Evolutionary conservation across 2,329 filamentous ascomycete species (phyloP).

Genomic region (Alternaria solani): DNA sequence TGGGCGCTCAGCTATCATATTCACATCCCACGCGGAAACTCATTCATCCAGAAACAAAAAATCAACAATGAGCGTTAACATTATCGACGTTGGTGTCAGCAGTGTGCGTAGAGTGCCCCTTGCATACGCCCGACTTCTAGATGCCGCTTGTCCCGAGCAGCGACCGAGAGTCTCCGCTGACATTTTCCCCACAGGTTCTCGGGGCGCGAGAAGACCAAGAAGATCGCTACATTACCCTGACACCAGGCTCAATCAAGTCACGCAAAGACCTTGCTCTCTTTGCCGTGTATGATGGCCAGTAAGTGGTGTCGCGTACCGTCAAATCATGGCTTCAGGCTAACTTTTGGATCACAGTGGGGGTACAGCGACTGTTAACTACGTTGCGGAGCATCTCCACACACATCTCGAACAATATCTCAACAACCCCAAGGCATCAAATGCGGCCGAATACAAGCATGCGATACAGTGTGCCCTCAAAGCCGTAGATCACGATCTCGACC

Average conservation of each 20-base stretch:
- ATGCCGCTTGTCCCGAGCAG: constrained; percentile 8
- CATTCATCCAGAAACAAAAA: neutral
- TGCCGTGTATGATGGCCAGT: constrained; percentile 39
- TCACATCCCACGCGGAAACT: neutral
- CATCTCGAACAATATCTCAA: constrained; percentile 31
- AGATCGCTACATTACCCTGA: constrained; percentile 30
- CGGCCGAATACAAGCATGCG: constrained; percentile 31
- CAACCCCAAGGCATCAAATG: constrained; percentile 19
- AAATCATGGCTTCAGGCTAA: constrained; percentile 12
- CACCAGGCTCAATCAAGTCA: constrained; percentile 28
- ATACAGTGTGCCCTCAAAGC: constrained; percentile 33
- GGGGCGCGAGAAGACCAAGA: constrained; percentile 34
- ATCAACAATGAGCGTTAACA: constrained; percentile 21
- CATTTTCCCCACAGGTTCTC: constrained; percentile 25
- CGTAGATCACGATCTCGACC: constrained; percentile 29
- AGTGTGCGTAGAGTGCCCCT: constrained; percentile 18
- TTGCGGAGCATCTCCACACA: constrained; percentile 24
- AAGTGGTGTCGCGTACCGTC: constrained; percentile 1
- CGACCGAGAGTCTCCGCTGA: constrained; percentile 22
- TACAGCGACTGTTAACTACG: constrained; percentile 28
- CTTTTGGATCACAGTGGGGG: constrained; percentile 22
- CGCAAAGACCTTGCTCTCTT: constrained; percentile 35
- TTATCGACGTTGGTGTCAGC: constrained; percentile 28
- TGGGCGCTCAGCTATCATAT: neutral
- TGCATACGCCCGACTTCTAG: constrained; percentile 2